These are phyloP conservation scores for Peronospora destructor DNA, from an alignment of 352 stramenopile species.

Conservation along the genomic window DNA sequence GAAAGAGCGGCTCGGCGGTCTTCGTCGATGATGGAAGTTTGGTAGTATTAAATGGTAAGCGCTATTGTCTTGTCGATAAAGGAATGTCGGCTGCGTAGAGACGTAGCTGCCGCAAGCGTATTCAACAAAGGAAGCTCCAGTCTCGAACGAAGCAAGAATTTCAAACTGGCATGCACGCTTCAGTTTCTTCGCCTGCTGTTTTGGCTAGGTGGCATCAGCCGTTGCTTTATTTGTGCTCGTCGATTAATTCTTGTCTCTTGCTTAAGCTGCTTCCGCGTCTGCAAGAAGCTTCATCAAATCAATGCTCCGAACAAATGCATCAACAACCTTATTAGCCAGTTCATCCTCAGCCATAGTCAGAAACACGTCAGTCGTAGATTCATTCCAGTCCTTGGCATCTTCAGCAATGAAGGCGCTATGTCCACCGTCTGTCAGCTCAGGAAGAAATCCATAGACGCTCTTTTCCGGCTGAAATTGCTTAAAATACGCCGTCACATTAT, in stretches of 20 bases:
- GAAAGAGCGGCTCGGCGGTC: slow-evolving; percentile 6
- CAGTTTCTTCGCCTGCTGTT: slow-evolving; percentile 16
- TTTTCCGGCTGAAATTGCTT: slow-evolving; percentile 60
- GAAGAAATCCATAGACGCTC: slow-evolving; percentile 77
- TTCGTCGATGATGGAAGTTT: slow-evolving; percentile 8
- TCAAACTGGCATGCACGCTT: slow-evolving; percentile 28
- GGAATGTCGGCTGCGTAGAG: slow-evolving; percentile 9
- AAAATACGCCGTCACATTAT: slow-evolving; percentile 91
- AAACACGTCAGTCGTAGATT: slow-evolving; percentile 21
- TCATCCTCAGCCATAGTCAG: slow-evolving; percentile 22
- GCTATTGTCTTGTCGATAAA: slow-evolving; percentile 8
- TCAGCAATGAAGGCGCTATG: slow-evolving; percentile 20
- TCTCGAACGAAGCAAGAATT: slow-evolving; percentile 26
- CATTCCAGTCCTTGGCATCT: slow-evolving; percentile 12
- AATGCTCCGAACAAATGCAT: slow-evolving; percentile 33
- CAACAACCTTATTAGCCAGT: slow-evolving; percentile 33
- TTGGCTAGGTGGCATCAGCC: slow-evolving; percentile 6
- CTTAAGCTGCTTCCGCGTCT: slow-evolving; percentile 23
- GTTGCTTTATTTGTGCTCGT: background rate
- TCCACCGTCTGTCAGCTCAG: slow-evolving; percentile 42
- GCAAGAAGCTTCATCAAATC: slow-evolving; percentile 35
- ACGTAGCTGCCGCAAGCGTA: slow-evolving; percentile 3
- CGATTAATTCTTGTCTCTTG: slow-evolving; percentile 6
- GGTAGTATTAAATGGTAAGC: slow-evolving; percentile 3
- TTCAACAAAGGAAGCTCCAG: slow-evolving; percentile 13